These are phyloP conservation scores for Fusarium pseudocircinatum DNA, from an alignment of 2,329 filamentous ascomycete species.

Conservation along the genomic window DNA sequence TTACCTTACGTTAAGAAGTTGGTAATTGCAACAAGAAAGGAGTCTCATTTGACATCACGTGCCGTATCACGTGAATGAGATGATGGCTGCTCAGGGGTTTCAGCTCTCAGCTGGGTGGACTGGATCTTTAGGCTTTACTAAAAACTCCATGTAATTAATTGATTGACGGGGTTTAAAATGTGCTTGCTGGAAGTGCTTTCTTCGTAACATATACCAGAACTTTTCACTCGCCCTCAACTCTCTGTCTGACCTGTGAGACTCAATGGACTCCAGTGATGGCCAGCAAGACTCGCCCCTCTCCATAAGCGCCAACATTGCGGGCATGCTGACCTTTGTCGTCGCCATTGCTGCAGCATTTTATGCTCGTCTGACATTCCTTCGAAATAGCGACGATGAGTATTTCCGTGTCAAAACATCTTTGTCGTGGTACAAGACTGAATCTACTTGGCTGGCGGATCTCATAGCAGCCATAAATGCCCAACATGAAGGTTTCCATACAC, in stretches of 20 bases:
- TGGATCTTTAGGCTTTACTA: not conserved
- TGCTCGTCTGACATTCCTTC: conserved; percentile 56
- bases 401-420: conserved; percentile 58
- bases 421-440: conserved; percentile 61
- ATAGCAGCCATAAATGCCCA: conserved; percentile 46
- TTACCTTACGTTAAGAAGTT: not conserved
- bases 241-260: not conserved
- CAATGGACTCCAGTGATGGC: conserved; percentile 37
- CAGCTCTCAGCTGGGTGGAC: not conserved
- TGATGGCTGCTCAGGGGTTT: not conserved
- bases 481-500: conserved; percentile 34
- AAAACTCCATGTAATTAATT: not conserved
- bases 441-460: conserved; percentile 56
- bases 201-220: not conserved
- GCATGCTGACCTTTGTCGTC: conserved; percentile 60
- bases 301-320: conserved; percentile 54
- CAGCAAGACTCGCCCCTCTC: conserved; percentile 56
- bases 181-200: not conserved
- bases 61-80: conserved; percentile 6
- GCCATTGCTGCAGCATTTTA: conserved; percentile 56
- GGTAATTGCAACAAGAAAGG: not conserved
- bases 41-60: not conserved
- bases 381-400: conserved; percentile 58
- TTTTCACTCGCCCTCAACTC: not conserved
- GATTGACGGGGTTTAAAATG: not conserved